Percentiles rank a stretch among this genome's conserved stretches.
These are phyloP conservation scores for Spiraea crenata DNA, from an alignment of 331 rosid species.

Conservation along the genomic window DNA sequence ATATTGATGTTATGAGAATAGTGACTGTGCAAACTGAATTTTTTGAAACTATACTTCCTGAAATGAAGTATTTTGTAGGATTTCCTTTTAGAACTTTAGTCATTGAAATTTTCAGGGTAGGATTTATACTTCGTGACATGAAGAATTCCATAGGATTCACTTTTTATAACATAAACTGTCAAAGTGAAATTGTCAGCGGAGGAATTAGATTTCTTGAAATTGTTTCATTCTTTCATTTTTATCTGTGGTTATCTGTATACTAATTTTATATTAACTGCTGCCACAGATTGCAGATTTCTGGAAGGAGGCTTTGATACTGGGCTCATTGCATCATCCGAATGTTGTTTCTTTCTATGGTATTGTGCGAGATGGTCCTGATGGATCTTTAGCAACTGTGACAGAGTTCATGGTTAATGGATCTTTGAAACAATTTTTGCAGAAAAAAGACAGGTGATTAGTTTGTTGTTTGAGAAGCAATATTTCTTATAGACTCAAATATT, in stretches of 20 bases:
- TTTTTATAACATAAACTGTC: neutral
- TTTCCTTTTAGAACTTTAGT: neutral
- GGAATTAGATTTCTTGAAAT: neutral
- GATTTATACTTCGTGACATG: neutral
- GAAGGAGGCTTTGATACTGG: conserved; percentile 95
- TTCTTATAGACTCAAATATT: conserved; percentile 1
- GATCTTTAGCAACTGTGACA: conserved; percentile 95
- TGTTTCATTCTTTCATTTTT: neutral
- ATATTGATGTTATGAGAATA: neutral
- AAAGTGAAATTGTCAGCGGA: neutral
- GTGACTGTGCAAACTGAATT: neutral
- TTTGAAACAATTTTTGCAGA: conserved; percentile 92
- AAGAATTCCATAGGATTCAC: neutral
- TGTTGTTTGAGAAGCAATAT: conserved; percentile 1
- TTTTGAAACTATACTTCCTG: no score
- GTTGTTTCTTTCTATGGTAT: conserved; percentile 97
- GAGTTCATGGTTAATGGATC: conserved; percentile 99
- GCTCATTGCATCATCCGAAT: conserved; percentile 98
- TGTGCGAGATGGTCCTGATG: conserved; percentile 99
- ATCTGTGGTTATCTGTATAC: conserved; percentile 12
- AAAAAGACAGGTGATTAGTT: conserved; percentile 84
- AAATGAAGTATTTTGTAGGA: neutral
- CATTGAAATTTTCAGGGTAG: neutral
- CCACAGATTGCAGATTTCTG: conserved; percentile 92
- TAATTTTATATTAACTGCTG: conserved; percentile 22